A percentile compares a stretch with the other conserved stretches of the same genome.
These are phyloP conservation scores for Russula brevipes DNA, from an alignment of 768 basidiomycete species.

Conservation along the genomic window DNA sequence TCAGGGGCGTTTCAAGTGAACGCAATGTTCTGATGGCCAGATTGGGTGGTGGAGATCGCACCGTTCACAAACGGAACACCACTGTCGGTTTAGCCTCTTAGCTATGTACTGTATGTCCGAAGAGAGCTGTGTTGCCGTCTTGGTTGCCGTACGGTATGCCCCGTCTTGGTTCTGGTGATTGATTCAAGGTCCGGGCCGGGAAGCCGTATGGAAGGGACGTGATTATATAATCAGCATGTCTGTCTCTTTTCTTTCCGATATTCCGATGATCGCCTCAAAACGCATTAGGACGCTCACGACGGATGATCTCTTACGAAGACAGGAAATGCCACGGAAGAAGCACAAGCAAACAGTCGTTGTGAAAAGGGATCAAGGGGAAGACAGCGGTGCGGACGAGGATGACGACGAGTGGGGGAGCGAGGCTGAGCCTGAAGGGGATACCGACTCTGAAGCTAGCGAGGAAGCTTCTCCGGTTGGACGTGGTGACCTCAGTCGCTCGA, in stretches of 20 bases:
- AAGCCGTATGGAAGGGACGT: no score
- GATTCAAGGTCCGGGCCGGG: no score
- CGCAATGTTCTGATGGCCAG: no score
- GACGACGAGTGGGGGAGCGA: neutral
- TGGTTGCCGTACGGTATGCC: no score
- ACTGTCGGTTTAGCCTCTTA: no score
- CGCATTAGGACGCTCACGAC: constrained; percentile 29
- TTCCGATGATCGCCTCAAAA: constrained; percentile 29
- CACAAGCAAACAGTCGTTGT: constrained; percentile 21
- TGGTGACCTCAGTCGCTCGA: neutral
- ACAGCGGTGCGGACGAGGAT: constrained; percentile 14
- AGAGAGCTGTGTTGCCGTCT: no score
- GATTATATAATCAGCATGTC: neutral
- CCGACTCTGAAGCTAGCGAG: neutral
- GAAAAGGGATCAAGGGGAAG: constrained; percentile 26
- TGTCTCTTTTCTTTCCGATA: no score
- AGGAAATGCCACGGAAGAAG: constrained; percentile 30
- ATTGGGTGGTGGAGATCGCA: no score
- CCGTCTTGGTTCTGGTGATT: no score
- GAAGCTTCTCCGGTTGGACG: neutral
- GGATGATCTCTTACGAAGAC: constrained; percentile 36
- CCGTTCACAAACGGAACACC: no score
- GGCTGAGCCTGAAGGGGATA: constrained; percentile 4
- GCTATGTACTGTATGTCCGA: no score
- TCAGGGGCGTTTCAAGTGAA: no score